Evolutionary conservation across 306 rosid genomes (phyloP).

Genomic region (Lathyrus aphaca): DNA sequence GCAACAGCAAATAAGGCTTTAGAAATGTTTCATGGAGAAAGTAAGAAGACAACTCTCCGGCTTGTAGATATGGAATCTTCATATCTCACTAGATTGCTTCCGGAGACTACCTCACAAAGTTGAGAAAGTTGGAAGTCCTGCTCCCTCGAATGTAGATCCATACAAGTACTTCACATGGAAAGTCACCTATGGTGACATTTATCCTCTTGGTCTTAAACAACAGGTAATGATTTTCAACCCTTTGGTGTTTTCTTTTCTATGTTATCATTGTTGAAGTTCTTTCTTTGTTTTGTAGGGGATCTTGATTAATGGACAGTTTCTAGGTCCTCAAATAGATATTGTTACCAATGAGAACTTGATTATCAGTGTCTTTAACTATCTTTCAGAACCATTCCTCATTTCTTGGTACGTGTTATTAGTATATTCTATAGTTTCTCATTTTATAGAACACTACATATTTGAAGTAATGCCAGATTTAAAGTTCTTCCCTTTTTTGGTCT

Average conservation of each 20-base stretch:
- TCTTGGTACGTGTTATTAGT: slow-evolving; percentile 60
- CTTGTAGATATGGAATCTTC: too few species aligned
- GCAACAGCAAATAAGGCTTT: too few species aligned
- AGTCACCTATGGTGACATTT: slow-evolving; percentile 84
- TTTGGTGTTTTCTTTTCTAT: neutral
- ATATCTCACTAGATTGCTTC: too few species aligned
- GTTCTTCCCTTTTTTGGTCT: slow-evolving; percentile 12
- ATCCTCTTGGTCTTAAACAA: slow-evolving; percentile 91
- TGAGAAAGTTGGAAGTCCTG: too few species aligned
- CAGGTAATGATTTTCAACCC: slow-evolving; percentile 51
- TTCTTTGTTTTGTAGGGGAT: slow-evolving; percentile 66
- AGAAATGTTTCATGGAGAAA: too few species aligned
- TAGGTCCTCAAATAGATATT: slow-evolving; percentile 97
- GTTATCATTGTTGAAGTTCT: neutral
- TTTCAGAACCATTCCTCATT: slow-evolving; percentile 82
- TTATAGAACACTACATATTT: neutral
- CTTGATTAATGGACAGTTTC: slow-evolving; percentile 94
- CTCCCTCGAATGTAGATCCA: too few species aligned
- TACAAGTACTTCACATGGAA: slow-evolving; percentile 84
- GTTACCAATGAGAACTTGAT: slow-evolving; percentile 89
- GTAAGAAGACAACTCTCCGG: too few species aligned
- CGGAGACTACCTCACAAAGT: too few species aligned
- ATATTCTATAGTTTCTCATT: neutral
- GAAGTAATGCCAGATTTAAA: slow-evolving; percentile 19
- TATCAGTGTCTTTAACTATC: slow-evolving; percentile 78